These are phyloP conservation scores for Lactifluus echinatus DNA, from an alignment of 768 basidiomycete species.

Conservation along the genomic window DNA sequence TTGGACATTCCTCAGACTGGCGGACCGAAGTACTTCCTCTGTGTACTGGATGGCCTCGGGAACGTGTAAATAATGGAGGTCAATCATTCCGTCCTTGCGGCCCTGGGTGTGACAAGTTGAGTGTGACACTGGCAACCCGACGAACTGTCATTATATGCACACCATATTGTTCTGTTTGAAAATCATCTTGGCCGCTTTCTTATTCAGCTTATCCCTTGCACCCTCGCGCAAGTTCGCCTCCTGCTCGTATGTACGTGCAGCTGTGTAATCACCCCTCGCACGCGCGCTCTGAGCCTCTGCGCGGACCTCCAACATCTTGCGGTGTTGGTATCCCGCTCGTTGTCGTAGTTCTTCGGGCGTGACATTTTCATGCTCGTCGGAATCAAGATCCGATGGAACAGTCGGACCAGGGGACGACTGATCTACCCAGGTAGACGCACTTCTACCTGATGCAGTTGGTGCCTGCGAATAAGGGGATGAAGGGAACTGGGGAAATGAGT, in stretches of 20 bases:
- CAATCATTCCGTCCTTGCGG: background rate
- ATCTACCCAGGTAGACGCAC: background rate
- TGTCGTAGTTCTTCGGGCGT: background rate
- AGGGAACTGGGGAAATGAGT: background rate
- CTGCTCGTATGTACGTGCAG: background rate
- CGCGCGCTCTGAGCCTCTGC: background rate
- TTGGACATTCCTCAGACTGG: background rate
- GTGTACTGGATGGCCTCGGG: constrained; percentile 3
- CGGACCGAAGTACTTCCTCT: background rate
- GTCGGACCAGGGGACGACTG: background rate
- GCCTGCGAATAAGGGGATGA: background rate
- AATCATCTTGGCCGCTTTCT: background rate
- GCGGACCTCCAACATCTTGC: background rate
- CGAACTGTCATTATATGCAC: background rate
- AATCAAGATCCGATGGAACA: no score
- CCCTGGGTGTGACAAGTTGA: background rate
- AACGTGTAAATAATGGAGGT: constrained; percentile 11
- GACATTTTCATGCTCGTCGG: background rate
- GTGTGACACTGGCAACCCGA: background rate
- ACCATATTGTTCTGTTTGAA: constrained; percentile 13
- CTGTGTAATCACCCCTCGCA: background rate
- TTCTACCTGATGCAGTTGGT: background rate
- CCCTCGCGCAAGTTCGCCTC: background rate
- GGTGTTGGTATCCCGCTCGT: background rate
- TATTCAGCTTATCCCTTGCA: background rate